Conservation (phyloP, 352 stramenopile species). For the Thraustotheca clavata region DNA sequence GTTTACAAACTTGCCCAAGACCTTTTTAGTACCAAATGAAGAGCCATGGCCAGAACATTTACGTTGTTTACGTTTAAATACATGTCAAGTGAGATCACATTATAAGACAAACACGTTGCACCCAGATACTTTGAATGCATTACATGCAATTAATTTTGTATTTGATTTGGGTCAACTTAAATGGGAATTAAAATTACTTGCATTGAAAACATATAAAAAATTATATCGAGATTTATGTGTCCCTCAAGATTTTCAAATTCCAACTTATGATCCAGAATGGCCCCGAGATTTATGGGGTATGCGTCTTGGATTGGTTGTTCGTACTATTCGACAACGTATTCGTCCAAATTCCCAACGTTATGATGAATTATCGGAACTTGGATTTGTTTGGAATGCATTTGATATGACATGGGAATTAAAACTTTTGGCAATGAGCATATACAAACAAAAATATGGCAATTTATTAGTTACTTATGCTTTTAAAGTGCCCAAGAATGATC, state of each 20-base stretch:
- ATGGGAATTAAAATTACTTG: slow-evolving; percentile 16
- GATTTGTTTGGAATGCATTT: slow-evolving; percentile 10
- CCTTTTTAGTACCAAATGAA: slow-evolving; percentile 3
- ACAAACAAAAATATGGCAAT: slow-evolving; percentile 7
- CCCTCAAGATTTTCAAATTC: slow-evolving; percentile 27
- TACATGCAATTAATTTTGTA: slow-evolving; percentile 19
- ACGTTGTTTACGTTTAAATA: slow-evolving; percentile 6
- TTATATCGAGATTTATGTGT: slow-evolving; percentile 26
- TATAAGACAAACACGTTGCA: slow-evolving; percentile 16
- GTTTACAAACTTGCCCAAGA: slow-evolving; percentile 17
- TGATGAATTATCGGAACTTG: background rate
- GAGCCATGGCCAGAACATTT: background rate
- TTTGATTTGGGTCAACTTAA: slow-evolving; percentile 20
- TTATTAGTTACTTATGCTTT: slow-evolving; percentile 1
- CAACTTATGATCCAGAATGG: slow-evolving; percentile 20
- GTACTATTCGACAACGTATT: slow-evolving; percentile 23
- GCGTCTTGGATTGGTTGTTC: slow-evolving; percentile 27
- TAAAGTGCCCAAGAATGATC: slow-evolving; percentile 4
- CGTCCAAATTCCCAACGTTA: background rate
- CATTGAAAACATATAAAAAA: slow-evolving; percentile 27
- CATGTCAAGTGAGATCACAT: background rate
- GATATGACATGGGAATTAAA: slow-evolving; percentile 17
- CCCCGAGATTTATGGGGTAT: slow-evolving; percentile 28
- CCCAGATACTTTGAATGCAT: slow-evolving; percentile 2
- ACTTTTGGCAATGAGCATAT: background rate